Evolutionary conservation across 2,329 filamentous ascomycete species (phyloP).

Genomic region (Stachybotrys elegans): DNA sequence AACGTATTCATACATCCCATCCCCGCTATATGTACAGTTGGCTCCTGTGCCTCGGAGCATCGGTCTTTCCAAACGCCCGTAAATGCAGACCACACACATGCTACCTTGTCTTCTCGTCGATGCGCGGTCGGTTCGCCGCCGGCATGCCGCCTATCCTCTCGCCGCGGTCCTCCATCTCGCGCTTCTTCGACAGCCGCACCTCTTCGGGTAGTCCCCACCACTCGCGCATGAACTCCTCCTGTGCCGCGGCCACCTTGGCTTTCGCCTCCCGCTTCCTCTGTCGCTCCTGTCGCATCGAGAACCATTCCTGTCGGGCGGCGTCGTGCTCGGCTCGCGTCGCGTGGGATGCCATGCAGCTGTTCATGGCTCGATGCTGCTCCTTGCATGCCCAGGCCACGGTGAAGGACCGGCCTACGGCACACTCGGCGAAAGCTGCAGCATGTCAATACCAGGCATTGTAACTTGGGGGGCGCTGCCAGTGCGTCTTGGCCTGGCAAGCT

Average conservation of each 20-base stretch:
- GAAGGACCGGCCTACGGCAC: slow-evolving; percentile 80
- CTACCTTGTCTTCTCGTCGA: not conserved
- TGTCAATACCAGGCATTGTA: too few relatives aligned
- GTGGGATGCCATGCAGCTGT: slow-evolving; percentile 83
- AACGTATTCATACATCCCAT: too few relatives aligned
- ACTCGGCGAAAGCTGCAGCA: slow-evolving; percentile 76
- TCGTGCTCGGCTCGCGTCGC: slow-evolving; percentile 84
- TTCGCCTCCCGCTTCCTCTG: slow-evolving; percentile 62
- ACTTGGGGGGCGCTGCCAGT: too few relatives aligned
- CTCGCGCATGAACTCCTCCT: slow-evolving; percentile 61
- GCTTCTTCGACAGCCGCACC: slow-evolving; percentile 44
- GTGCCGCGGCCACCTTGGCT: slow-evolving; percentile 52
- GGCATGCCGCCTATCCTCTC: slow-evolving; percentile 54
- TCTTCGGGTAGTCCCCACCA: slow-evolving; percentile 61
- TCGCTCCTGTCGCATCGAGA: slow-evolving; percentile 68
- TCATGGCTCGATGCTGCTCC: slow-evolving; percentile 77
- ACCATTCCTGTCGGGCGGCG: slow-evolving; percentile 89
- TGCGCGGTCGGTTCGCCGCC: slow-evolving; percentile 24
- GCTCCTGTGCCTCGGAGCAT: too few relatives aligned
- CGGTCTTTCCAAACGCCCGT: slow-evolving; percentile 1
- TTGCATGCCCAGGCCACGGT: slow-evolving; percentile 86
- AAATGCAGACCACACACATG: not conserved
- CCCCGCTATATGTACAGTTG: too few relatives aligned
- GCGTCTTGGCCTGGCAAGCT: slow-evolving; percentile 6
- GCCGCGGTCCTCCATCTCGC: slow-evolving; percentile 47